Evolutionary conservation across 257 asterid genomes (phyloP).

Genomic region (Nicotiana otophora): DNA sequence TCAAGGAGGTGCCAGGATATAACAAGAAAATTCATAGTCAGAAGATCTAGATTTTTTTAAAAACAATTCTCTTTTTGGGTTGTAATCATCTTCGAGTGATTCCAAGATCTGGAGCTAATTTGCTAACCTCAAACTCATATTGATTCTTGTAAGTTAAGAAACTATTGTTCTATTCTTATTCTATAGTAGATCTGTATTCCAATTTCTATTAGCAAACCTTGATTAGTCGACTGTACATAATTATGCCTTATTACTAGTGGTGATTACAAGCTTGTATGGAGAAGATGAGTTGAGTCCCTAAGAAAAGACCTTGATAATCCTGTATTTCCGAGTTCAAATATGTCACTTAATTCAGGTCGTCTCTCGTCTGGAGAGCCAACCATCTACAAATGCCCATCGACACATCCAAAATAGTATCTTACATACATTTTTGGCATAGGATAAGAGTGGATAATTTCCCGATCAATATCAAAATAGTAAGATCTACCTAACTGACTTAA

Average conservation of each 20-base stretch:
- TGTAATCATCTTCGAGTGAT: not conserved
- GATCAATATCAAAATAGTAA: too few relatives aligned
- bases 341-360: too few relatives aligned
- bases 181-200: not conserved
- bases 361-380: too few relatives aligned
- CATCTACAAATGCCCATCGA: too few relatives aligned
- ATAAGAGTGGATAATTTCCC: too few relatives aligned
- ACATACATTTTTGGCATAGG: too few relatives aligned
- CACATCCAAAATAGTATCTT: too few relatives aligned
- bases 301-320: too few relatives aligned
- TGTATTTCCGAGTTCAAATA: too few relatives aligned
- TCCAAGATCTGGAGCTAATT: not conserved
- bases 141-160: not conserved
- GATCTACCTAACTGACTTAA: too few relatives aligned
- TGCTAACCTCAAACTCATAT: not conserved
- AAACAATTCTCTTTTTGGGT: not conserved
- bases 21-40: not conserved
- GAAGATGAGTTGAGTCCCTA: too few relatives aligned
- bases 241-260: not conserved
- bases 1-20: not conserved
- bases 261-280: too few relatives aligned
- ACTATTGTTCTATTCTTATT: not conserved
- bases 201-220: not conserved
- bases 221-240: not conserved
- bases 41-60: not conserved